These are phyloP conservation scores for Aquilaria malaccensis DNA, from an alignment of 345 rosid species.

Conservation along the genomic window DNA sequence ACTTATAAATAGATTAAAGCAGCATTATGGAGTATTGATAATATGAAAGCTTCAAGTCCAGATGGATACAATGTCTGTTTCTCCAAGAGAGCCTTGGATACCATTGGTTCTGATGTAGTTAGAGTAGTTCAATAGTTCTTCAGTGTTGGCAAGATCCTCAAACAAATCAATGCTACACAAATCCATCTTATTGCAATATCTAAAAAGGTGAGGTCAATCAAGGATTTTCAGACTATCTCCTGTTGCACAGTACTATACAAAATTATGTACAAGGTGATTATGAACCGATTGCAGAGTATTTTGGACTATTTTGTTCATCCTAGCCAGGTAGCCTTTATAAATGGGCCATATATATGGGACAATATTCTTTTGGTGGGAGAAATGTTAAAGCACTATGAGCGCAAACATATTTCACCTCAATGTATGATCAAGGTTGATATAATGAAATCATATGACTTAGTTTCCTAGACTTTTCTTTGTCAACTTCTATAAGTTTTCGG, in stretches of 20 bases:
- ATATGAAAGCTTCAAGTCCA: neutral
- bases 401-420: neutral
- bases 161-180: neutral
- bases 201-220: neutral
- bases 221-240: neutral
- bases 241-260: neutral
- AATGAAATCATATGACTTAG: neutral
- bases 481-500: neutral
- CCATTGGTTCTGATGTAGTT: neutral
- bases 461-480: neutral
- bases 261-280: no score
- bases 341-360: neutral
- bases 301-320: neutral
- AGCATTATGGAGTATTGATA: neutral
- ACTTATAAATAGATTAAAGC: neutral
- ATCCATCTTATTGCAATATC: neutral
- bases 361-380: neutral
- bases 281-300: no score
- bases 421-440: neutral
- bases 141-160: neutral
- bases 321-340: neutral
- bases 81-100: neutral
- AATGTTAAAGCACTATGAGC: neutral
- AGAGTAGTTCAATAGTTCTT: neutral
- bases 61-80: neutral